phyloP scores from a whole-genome alignment of 306 rosid genomes.

The Macrotyloma uniflorum region DNA sequence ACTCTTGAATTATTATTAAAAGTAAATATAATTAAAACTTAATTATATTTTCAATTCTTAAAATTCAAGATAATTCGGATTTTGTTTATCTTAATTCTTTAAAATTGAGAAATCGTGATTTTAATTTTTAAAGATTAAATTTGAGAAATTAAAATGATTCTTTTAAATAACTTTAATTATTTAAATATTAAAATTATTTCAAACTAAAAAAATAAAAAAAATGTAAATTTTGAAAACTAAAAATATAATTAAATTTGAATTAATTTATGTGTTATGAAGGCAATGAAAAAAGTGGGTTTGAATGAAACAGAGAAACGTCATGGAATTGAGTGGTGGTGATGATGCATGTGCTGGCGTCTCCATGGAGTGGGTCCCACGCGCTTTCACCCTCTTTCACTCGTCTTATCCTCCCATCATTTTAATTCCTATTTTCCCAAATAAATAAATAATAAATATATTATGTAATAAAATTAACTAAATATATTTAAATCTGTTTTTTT shows the following conservation, averaged over 20 bases:
- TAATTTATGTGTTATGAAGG: background rate
- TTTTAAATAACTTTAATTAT: no score
- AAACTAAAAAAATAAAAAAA: no score
- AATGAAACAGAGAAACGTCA: background rate
- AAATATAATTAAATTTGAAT: background rate
- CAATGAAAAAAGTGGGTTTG: background rate
- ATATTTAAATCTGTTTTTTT: background rate
- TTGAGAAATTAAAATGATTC: no score
- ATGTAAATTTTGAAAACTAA: no score
- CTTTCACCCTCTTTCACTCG: slow-evolving; percentile 4
- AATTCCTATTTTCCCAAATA: background rate
- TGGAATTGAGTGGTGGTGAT: slow-evolving; percentile 1
- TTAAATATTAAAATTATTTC: no score
- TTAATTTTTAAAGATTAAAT: no score
- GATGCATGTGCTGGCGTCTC: slow-evolving; percentile 16
- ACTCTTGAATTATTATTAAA: no score
- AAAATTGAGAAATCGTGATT: no score
- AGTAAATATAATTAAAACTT: no score
- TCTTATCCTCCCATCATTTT: background rate
- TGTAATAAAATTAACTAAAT: background rate
- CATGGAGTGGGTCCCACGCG: slow-evolving; percentile 32
- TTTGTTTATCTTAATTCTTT: no score
- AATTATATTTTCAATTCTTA: no score
- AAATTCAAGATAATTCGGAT: no score
- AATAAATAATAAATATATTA: background rate